Percentiles rank a stretch among this genome's conserved stretches.
Evolutionary conservation across 2,329 filamentous ascomycete genomes (phyloP).

Genomic region (Fusarium illudens): DNA sequence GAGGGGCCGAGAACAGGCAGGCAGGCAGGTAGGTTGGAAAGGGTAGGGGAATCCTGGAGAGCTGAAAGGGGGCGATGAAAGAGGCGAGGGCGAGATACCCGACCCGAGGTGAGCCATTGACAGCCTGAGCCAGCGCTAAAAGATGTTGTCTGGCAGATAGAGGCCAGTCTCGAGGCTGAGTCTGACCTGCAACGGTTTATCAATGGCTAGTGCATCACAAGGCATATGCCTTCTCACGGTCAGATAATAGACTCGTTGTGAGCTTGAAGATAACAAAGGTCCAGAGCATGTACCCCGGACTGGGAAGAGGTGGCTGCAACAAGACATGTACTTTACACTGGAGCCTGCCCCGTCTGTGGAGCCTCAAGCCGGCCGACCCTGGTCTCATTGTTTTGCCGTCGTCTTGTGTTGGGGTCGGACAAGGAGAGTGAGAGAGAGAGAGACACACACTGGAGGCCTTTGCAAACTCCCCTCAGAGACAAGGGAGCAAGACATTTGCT

Average conservation of each 20-base stretch:
- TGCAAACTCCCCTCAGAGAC: neutral
- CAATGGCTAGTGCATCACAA: conserved; percentile 23
- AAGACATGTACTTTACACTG: conserved; percentile 10
- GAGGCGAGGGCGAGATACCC: conserved; percentile 23
- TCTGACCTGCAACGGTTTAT: conserved; percentile 3
- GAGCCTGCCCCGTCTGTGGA: conserved; percentile 28
- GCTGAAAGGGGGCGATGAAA: conserved; percentile 21
- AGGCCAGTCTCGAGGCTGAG: conserved; percentile 27
- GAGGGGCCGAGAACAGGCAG: conserved; percentile 5
- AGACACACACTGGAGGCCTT: neutral
- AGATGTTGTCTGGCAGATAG: neutral
- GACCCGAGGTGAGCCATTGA: conserved; percentile 1
- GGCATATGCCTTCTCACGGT: neutral
- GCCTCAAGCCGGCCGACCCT: conserved; percentile 10
- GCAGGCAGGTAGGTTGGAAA: neutral
- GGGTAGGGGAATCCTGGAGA: conserved; percentile 15
- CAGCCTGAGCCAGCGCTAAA: conserved; percentile 1
- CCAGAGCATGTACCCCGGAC: conserved; percentile 36
- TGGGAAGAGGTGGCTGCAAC: conserved; percentile 25
- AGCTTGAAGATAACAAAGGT: conserved; percentile 2
- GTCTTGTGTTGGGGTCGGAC: neutral
- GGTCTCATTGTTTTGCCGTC: conserved; percentile 12
- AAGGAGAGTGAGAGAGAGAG: conserved; percentile 1
- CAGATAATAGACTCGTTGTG: conserved; percentile 2
- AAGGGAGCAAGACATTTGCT: neutral